These are phyloP conservation scores for Aspergillus taichungensis DNA, from an alignment of 495 filamentous ascomycete species.

Conservation along the genomic window DNA sequence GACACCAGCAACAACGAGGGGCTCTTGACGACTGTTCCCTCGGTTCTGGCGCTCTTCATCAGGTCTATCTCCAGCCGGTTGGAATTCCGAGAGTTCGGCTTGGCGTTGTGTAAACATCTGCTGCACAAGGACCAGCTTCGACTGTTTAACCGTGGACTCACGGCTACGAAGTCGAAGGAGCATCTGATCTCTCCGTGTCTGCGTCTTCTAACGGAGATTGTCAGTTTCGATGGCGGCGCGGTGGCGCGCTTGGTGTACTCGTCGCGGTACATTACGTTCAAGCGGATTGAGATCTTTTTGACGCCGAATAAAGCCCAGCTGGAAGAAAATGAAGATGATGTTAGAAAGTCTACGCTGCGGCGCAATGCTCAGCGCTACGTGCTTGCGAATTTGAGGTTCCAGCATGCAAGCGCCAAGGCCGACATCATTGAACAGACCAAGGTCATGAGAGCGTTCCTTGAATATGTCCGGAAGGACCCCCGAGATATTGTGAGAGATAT, in stretches of 20 bases:
- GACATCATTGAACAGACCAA: conserved; percentile 69
- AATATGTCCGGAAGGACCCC: conserved; percentile 63
- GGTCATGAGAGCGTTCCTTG: conserved; percentile 57
- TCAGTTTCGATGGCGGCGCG: conserved; percentile 72
- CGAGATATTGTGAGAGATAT: conserved; percentile 60
- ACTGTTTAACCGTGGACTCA: conserved; percentile 61
- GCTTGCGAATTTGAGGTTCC: conserved; percentile 60
- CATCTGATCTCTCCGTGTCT: conserved; percentile 78
- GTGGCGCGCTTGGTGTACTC: conserved; percentile 62
- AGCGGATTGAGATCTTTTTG: conserved; percentile 52
- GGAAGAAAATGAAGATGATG: conserved; percentile 45
- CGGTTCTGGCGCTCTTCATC: conserved; percentile 67
- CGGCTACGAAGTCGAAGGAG: conserved; percentile 65
- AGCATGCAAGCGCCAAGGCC: conserved; percentile 58
- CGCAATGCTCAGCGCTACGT: conserved; percentile 69
- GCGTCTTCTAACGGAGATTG: conserved; percentile 68
- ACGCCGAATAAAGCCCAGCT: conserved; percentile 34
- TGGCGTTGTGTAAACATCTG: conserved; percentile 62
- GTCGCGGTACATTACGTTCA: conserved; percentile 62
- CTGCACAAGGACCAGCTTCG: conserved; percentile 64
- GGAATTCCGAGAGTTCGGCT: conserved; percentile 61
- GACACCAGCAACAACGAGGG: conserved; percentile 62
- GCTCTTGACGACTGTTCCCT: conserved; percentile 63
- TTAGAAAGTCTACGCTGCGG: conserved; percentile 59
- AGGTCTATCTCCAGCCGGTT: conserved; percentile 60